These are phyloP conservation scores for Leptodermis oblonga DNA, from an alignment of 257 asterid species.

Conservation along the genomic window DNA sequence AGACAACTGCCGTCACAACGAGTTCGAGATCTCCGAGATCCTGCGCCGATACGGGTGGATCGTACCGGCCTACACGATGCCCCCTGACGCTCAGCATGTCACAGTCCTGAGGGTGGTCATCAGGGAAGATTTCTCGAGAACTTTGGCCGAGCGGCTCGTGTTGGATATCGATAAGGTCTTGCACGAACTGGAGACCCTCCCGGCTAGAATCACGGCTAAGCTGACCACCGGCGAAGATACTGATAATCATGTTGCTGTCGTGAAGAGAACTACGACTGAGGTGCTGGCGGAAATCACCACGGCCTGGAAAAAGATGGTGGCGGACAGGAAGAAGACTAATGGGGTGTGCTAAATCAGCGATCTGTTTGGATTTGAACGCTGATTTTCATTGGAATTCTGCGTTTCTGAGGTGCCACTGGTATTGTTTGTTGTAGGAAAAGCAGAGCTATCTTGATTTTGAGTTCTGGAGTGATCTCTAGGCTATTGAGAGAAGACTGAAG, in stretches of 20 bases:
- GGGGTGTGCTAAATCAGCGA: constrained; percentile 43
- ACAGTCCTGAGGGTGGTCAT: constrained; percentile 77
- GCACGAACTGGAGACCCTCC: constrained; percentile 69
- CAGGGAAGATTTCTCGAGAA: constrained; percentile 79
- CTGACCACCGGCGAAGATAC: constrained; percentile 18
- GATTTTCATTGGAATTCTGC: neutral
- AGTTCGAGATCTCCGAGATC: constrained; percentile 64
- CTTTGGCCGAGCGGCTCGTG: constrained; percentile 82
- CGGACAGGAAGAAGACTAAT: constrained; percentile 63
- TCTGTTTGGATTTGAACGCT: neutral
- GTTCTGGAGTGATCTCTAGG: neutral
- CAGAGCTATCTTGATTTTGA: too few relatives aligned
- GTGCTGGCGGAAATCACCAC: constrained; percentile 61
- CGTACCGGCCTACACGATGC: constrained; percentile 92
- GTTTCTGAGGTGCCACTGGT: too few relatives aligned
- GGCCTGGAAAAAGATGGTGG: constrained; percentile 80
- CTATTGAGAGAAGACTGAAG: neutral
- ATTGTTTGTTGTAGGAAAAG: neutral
- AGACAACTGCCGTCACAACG: constrained; percentile 65
- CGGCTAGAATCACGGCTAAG: constrained; percentile 54
- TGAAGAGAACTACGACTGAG: constrained; percentile 52
- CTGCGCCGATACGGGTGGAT: constrained; percentile 86
- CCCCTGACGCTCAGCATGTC: constrained; percentile 71
- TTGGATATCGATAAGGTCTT: constrained; percentile 55
- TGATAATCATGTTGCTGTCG: constrained; percentile 14